Conservation (phyloP, 2,329 filamentous ascomycete genomes). For the Periglandula ipomoeae region DNA sequence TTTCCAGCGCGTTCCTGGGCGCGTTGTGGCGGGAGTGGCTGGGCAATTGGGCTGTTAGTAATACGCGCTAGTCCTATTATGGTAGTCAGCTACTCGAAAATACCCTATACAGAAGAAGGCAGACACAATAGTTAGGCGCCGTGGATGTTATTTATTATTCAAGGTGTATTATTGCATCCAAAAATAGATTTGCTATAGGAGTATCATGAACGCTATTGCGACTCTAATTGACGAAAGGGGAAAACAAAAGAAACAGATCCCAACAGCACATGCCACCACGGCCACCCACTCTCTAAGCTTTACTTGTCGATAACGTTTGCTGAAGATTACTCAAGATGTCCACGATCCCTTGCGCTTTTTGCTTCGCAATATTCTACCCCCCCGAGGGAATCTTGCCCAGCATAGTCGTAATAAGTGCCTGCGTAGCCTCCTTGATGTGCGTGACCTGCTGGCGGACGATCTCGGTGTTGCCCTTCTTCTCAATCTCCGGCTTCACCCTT, state of each 20-base stretch:
- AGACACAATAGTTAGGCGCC: too few species aligned
- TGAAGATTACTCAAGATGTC: not conserved
- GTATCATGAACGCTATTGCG: too few species aligned
- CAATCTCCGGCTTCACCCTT: not conserved
- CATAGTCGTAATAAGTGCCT: not conserved
- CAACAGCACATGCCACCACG: too few species aligned
- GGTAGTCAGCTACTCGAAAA: not conserved
- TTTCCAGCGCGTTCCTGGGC: constrained; percentile 6
- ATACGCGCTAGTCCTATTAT: not conserved
- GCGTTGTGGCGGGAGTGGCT: constrained; percentile 1
- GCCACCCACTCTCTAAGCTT: too few species aligned
- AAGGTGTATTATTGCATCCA: too few species aligned
- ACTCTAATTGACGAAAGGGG: too few species aligned
- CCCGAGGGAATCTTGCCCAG: not conserved
- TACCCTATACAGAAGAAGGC: too few species aligned
- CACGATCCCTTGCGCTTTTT: not conserved
- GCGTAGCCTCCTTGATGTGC: not conserved
- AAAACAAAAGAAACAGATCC: too few species aligned
- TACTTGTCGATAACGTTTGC: not conserved
- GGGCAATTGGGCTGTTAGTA: not conserved
- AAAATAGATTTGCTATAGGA: too few species aligned
- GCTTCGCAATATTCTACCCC: not conserved
- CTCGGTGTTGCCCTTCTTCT: not conserved
- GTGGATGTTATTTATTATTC: too few species aligned
- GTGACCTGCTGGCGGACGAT: not conserved